Conservation (phyloP, 768 basidiomycete genomes). For the Boletus rufocinnamomeus region DNA sequence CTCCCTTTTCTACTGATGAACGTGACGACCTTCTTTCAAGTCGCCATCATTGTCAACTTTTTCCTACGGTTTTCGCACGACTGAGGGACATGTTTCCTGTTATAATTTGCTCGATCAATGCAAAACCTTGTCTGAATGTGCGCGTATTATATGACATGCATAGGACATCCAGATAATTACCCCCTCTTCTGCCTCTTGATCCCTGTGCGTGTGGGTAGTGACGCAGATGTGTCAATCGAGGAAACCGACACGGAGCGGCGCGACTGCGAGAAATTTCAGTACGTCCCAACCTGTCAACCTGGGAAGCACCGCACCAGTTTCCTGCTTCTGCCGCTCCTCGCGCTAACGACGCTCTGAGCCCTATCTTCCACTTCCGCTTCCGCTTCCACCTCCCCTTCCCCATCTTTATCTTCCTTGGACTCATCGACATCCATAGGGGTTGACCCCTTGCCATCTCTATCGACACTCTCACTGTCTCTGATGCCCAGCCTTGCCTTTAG, state of each 20-base stretch:
- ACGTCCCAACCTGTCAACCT: neutral
- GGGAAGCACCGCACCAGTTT: constrained; percentile 47
- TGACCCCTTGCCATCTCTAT: constrained; percentile 40
- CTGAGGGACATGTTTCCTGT: constrained; percentile 11
- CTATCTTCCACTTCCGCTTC: constrained; percentile 59
- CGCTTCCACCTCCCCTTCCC: constrained; percentile 37
- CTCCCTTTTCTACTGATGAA: neutral
- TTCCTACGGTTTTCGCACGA: constrained; percentile 68
- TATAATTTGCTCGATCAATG: constrained; percentile 17
- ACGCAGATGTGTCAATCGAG: constrained; percentile 69
- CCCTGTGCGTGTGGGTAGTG: constrained; percentile 49
- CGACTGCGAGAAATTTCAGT: constrained; percentile 35
- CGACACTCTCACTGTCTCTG: constrained; percentile 47
- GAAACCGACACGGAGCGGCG: constrained; percentile 74
- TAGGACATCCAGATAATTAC: constrained; percentile 26
- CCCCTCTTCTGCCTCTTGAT: constrained; percentile 61
- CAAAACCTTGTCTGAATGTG: constrained; percentile 7
- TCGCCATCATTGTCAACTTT: constrained; percentile 84
- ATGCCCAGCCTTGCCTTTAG: constrained; percentile 62
- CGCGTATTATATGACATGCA: constrained; percentile 7
- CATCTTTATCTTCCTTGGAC: constrained; percentile 32
- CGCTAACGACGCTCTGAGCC: constrained; percentile 66
- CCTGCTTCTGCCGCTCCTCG: constrained; percentile 54
- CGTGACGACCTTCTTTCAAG: constrained; percentile 39
- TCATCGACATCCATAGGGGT: constrained; percentile 56